phyloP scores from a whole-genome alignment of 2,329 filamentous ascomycete genomes.

The Coniochaeta sp. region DNA sequence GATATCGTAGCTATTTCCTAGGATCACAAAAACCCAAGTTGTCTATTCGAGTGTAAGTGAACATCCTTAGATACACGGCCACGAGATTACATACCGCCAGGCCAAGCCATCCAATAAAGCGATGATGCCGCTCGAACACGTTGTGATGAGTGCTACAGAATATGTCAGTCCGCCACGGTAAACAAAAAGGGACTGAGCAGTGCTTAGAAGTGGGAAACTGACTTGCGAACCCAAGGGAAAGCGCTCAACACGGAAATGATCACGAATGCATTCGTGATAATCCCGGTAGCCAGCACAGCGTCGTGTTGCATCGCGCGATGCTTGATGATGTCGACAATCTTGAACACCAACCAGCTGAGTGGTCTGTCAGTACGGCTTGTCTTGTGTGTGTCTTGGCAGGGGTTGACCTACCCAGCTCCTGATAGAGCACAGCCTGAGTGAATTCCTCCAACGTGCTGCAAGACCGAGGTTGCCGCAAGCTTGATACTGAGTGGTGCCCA shows the following conservation, averaged over 20 bases:
- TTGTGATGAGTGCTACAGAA: conserved; percentile 28
- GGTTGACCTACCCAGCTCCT: conserved; percentile 22
- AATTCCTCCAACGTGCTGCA: conserved; percentile 34
- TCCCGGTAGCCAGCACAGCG: conserved; percentile 27
- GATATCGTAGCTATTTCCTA: conserved; percentile 30
- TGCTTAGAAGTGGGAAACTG: conserved; percentile 10
- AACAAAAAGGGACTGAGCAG: not conserved
- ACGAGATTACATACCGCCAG: conserved; percentile 20
- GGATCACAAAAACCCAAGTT: conserved; percentile 29
- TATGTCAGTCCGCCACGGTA: conserved; percentile 7
- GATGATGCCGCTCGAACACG: conserved; percentile 31
- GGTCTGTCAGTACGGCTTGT: conserved; percentile 7
- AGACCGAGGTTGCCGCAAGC: conserved; percentile 24
- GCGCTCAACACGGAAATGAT: conserved; percentile 30
- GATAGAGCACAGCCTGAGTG: conserved; percentile 32
- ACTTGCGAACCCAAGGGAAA: conserved; percentile 33
- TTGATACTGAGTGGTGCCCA: conserved; percentile 30
- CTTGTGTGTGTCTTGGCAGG: not conserved
- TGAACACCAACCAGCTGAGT: conserved; percentile 28
- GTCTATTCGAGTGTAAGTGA: conserved; percentile 12
- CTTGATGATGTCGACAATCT: conserved; percentile 27
- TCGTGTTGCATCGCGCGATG: conserved; percentile 23
- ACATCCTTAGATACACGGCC: not conserved
- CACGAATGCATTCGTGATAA: conserved; percentile 28
- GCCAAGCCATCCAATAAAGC: conserved; percentile 33